Conservation (phyloP, 1,284 basidiomycete species). For the Fomitopsis schrenkii region DNA sequence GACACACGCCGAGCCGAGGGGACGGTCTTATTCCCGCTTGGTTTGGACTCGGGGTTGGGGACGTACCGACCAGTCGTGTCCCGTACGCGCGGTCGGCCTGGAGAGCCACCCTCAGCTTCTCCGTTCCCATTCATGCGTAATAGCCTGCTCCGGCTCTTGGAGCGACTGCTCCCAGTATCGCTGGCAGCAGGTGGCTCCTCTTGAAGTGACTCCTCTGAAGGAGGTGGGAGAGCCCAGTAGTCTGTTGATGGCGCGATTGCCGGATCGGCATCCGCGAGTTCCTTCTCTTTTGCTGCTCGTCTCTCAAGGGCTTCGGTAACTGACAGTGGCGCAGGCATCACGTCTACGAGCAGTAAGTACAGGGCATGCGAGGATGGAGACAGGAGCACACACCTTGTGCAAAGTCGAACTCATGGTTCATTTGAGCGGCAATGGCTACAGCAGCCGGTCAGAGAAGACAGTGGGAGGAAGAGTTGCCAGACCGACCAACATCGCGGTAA, state of each 20-base stretch:
- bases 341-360: constrained; percentile 40
- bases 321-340: constrained; percentile 59
- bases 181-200: constrained; percentile 4
- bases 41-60: constrained; percentile 5
- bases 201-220: background rate
- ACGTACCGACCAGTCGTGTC: constrained; percentile 20
- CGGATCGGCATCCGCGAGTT: constrained; percentile 54
- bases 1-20: background rate
- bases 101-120: constrained; percentile 3
- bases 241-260: constrained; percentile 36
- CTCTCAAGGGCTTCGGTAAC: constrained; percentile 53
- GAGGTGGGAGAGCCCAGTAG: background rate
- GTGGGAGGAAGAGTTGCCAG: background rate
- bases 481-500: constrained; percentile 68
- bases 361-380: background rate
- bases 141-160: constrained; percentile 9
- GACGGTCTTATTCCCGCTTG: constrained; percentile 6
- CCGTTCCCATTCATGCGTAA: constrained; percentile 17
- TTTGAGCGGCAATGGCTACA: constrained; percentile 51
- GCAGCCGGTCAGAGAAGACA: constrained; percentile 9
- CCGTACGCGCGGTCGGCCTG: constrained; percentile 11
- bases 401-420: constrained; percentile 66
- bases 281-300: constrained; percentile 54
- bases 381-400: constrained; percentile 47
- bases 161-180: background rate